These are phyloP conservation scores for Mycena floridula DNA, from an alignment of 768 basidiomycete genomes.

Conservation along the genomic window DNA sequence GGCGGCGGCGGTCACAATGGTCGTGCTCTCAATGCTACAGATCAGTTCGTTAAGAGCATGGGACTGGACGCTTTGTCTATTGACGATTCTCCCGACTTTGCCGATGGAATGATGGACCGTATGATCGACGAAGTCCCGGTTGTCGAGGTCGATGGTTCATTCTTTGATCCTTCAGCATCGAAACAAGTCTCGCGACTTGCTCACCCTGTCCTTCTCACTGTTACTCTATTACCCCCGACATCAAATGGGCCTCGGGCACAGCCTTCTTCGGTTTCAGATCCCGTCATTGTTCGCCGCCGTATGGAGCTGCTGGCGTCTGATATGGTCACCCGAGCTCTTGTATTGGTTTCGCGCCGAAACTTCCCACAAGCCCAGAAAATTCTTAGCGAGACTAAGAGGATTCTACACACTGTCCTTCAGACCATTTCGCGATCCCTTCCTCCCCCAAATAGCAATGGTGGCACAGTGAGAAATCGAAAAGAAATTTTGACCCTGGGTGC, in stretches of 20 bases:
- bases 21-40: constrained; percentile 69
- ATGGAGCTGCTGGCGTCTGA: constrained; percentile 97
- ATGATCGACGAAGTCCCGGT: constrained; percentile 99
- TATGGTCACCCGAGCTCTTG: constrained; percentile 93
- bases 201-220: constrained; percentile 89
- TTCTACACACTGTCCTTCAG: constrained; percentile 86
- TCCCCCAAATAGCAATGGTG: constrained; percentile 40
- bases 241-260: constrained; percentile 29
- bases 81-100: constrained; percentile 67
- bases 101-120: constrained; percentile 90
- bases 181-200: constrained; percentile 86
- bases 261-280: constrained; percentile 57
- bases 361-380: constrained; percentile 88
- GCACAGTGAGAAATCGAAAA: constrained; percentile 65
- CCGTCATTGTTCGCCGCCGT: constrained; percentile 84
- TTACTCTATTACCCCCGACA: constrained; percentile 74
- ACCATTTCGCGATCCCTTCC: constrained; percentile 72
- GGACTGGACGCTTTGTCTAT: constrained; percentile 72
- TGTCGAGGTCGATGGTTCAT: constrained; percentile 91
- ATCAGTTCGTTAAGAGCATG: constrained; percentile 83
- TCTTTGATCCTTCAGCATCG: constrained; percentile 83
- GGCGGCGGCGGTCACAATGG: constrained; percentile 11
- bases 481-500: constrained; percentile 69
- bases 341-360: constrained; percentile 89
- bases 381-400: constrained; percentile 85